These are phyloP conservation scores for Diatrype stigma DNA, from an alignment of 2,329 filamentous ascomycete genomes.

Conservation along the genomic window DNA sequence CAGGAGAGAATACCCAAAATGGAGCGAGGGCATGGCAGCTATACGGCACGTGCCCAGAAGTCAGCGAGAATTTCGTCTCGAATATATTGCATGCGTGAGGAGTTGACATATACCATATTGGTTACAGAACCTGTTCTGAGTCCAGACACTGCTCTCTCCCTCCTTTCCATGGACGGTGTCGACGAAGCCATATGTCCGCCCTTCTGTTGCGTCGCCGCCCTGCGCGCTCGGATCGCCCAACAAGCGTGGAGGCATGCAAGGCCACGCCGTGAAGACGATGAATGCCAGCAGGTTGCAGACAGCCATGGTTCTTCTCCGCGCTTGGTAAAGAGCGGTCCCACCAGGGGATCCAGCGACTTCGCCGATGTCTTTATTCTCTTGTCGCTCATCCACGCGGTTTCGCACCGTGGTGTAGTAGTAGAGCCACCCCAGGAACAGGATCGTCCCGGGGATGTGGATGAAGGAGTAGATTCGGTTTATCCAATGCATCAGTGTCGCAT, in stretches of 20 bases:
- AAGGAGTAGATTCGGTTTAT: slow-evolving; percentile 72
- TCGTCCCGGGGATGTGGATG: slow-evolving; percentile 74
- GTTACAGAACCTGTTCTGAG: slow-evolving; percentile 67
- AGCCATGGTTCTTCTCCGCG: slow-evolving; percentile 55
- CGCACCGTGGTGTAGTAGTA: slow-evolving; percentile 67
- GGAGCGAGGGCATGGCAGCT: slow-evolving; percentile 72
- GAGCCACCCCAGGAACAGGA: slow-evolving; percentile 60
- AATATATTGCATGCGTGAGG: background rate
- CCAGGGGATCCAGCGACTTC: slow-evolving; percentile 21
- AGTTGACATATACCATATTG: slow-evolving; percentile 55
- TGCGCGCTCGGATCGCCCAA: slow-evolving; percentile 52
- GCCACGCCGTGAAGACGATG: slow-evolving; percentile 57
- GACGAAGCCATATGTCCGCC: slow-evolving; percentile 57
- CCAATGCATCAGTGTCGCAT: slow-evolving; percentile 57
- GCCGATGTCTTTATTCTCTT: slow-evolving; percentile 4
- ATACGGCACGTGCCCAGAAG: background rate
- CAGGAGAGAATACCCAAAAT: slow-evolving; percentile 72
- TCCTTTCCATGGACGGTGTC: slow-evolving; percentile 54
- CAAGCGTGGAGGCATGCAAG: slow-evolving; percentile 60
- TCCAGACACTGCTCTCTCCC: slow-evolving; percentile 66
- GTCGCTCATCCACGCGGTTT: slow-evolving; percentile 9
- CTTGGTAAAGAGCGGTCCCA: slow-evolving; percentile 48
- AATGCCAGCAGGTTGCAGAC: slow-evolving; percentile 60
- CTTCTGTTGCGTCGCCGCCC: slow-evolving; percentile 52
- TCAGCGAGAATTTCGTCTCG: too few species aligned